Percentiles rank a stretch among this genome's conserved stretches.
These are phyloP conservation scores for Porosira glacialis DNA, from an alignment of 352 stramenopile species.

Conservation along the genomic window DNA sequence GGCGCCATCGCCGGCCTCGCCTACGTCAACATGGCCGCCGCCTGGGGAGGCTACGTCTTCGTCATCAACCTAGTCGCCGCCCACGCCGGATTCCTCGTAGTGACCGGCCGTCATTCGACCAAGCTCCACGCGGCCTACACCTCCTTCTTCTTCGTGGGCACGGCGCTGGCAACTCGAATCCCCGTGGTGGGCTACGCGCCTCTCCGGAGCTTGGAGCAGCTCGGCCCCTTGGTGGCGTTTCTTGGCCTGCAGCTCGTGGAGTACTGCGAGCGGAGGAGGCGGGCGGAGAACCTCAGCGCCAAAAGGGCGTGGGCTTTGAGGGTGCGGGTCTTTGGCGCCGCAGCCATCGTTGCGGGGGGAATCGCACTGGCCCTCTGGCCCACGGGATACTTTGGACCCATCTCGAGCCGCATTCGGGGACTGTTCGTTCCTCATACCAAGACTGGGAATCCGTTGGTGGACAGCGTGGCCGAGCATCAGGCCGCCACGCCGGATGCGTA, in stretches of 20 bases:
- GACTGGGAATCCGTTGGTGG: conserved; percentile 84
- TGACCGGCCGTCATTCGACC: conserved; percentile 88
- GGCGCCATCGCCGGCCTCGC: conserved; percentile 78
- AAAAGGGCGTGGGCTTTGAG: conserved; percentile 53
- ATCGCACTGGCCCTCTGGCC: conserved; percentile 58
- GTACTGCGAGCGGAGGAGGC: conserved; percentile 59
- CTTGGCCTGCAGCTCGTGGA: conserved; percentile 82
- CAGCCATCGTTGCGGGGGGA: conserved; percentile 6
- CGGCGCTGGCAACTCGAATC: conserved; percentile 93
- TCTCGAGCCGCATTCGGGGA: conserved; percentile 80
- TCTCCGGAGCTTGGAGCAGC: conserved; percentile 85
- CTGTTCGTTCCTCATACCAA: conserved; percentile 85
- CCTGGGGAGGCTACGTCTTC: conserved; percentile 96
- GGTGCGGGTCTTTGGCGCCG: conserved; percentile 37
- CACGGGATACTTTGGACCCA: conserved; percentile 83
- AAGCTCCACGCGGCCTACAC: conserved; percentile 96
- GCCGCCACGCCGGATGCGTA: conserved; percentile 44
- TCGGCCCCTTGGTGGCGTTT: conserved; percentile 89
- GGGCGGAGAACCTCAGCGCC: conserved; percentile 50
- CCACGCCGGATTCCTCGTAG: conserved; percentile 90
- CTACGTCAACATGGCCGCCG: conserved; percentile 94
- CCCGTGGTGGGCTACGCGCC: conserved; percentile 97
- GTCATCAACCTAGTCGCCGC: conserved; percentile 99
- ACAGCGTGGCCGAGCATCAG: conserved; percentile 84
- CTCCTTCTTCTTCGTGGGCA: conserved; percentile 94